Conservation (phyloP, 768 basidiomycete genomes). For the Boletus rubropictus region DNA sequence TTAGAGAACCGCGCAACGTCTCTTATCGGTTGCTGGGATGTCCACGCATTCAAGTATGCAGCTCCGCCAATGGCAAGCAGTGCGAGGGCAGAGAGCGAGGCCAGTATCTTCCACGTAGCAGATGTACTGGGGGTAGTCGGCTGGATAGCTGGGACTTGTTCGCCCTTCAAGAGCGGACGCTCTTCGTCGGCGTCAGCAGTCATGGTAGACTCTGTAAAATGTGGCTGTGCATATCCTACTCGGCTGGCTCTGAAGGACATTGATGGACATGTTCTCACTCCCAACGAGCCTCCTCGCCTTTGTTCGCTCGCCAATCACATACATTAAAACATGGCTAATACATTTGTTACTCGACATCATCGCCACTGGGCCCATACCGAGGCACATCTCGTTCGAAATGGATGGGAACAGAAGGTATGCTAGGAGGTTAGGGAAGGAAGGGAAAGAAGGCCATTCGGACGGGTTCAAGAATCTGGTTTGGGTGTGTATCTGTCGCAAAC, state of each 20-base stretch:
- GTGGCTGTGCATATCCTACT: constrained; percentile 18
- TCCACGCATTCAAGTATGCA: constrained; percentile 3
- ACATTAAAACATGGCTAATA: constrained; percentile 20
- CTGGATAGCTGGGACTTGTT: constrained; percentile 5
- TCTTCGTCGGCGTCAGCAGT: constrained; percentile 20
- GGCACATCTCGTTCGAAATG: constrained; percentile 94
- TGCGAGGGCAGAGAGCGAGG: constrained; percentile 10
- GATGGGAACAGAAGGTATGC: constrained; percentile 95
- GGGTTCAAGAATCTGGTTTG: constrained; percentile 76
- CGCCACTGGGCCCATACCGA: constrained; percentile 77
- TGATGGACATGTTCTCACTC: neutral
- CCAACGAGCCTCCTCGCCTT: constrained; percentile 6
- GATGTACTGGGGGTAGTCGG: neutral
- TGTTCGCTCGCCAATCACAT: constrained; percentile 8
- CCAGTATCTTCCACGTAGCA: constrained; percentile 10
- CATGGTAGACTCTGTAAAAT: constrained; percentile 5
- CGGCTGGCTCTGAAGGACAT: neutral
- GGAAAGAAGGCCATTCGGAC: constrained; percentile 74
- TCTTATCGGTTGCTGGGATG: constrained; percentile 1
- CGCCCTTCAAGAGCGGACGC: constrained; percentile 20
- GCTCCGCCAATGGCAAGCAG: constrained; percentile 13
- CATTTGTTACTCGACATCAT: constrained; percentile 60
- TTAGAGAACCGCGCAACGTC: constrained; percentile 49
- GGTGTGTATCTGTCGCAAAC: constrained; percentile 43
- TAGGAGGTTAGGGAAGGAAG: constrained; percentile 54